phyloP scores from a whole-genome alignment of 306 rosid species.

The Ceratonia siliqua region DNA sequence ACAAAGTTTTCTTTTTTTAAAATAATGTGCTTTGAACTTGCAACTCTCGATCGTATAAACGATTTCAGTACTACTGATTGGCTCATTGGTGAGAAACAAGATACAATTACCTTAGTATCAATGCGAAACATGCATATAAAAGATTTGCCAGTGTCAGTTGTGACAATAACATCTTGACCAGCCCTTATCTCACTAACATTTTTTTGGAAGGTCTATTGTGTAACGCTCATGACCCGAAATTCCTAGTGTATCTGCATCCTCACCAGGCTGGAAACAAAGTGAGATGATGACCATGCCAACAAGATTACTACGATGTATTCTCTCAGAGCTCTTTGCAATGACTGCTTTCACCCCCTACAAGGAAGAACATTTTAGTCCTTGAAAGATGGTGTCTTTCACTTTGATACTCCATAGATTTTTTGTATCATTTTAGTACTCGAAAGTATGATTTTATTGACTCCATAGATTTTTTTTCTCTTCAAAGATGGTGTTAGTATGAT shows the following conservation, averaged over 20 bases:
- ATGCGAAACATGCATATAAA: constrained; percentile 43
- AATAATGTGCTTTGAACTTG: no score
- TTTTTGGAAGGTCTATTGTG: constrained; percentile 40
- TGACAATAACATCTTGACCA: constrained; percentile 44
- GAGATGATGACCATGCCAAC: constrained; percentile 52
- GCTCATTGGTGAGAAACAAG: background rate
- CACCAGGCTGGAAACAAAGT: constrained; percentile 44
- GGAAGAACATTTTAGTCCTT: no score
- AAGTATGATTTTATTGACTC: no score
- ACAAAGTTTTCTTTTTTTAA: no score
- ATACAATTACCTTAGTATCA: constrained; percentile 36
- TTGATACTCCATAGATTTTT: no score
- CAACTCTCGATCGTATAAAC: no score
- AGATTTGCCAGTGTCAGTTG: constrained; percentile 37
- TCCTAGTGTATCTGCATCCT: constrained; percentile 48
- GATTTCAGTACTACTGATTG: no score
- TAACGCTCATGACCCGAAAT: constrained; percentile 40
- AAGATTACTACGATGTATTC: constrained; percentile 40
- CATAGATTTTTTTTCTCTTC: no score
- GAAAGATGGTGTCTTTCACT: no score
- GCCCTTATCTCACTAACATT: constrained; percentile 40
- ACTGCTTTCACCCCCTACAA: constrained; percentile 51
- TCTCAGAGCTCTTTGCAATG: constrained; percentile 52
- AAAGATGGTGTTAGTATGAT: no score
- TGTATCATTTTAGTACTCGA: no score